phyloP scores from a whole-genome alignment of 2,329 filamentous ascomycete species.

The Calonectria montana region DNA sequence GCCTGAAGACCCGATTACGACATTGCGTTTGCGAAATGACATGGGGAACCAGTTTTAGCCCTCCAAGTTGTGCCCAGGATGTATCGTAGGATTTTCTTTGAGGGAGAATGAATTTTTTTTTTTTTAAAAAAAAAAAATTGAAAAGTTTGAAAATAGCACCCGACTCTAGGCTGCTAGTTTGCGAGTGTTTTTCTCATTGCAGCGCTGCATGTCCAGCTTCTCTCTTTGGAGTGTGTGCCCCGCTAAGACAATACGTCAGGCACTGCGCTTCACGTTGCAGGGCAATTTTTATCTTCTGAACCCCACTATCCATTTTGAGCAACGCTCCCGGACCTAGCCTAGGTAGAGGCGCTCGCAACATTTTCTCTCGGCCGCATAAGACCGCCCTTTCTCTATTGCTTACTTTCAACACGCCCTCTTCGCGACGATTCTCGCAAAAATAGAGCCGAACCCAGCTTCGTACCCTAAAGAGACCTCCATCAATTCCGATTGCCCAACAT shows the following conservation, averaged over 20 bases:
- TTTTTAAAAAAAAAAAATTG: not conserved
- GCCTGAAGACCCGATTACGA: constrained; percentile 56
- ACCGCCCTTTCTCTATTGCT: not conserved
- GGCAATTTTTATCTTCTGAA: constrained; percentile 29
- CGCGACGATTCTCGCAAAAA: not conserved
- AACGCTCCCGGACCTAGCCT: not conserved
- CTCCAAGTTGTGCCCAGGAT: not conserved
- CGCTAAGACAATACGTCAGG: constrained; percentile 38
- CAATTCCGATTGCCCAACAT: constrained; percentile 26
- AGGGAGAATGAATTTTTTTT: too few species aligned
- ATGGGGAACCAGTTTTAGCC: constrained; percentile 46
- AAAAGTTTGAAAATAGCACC: not conserved
- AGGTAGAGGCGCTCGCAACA: constrained; percentile 23
- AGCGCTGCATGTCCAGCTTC: not conserved
- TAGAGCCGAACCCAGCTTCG: not conserved
- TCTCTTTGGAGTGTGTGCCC: constrained; percentile 33
- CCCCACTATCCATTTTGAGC: constrained; percentile 38
- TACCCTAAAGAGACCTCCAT: not conserved
- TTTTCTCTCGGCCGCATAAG: constrained; percentile 33
- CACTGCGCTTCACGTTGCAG: not conserved
- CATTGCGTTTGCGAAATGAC: constrained; percentile 69
- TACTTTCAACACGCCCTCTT: not conserved
- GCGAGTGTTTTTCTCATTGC: not conserved
- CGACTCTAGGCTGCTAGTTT: not conserved
- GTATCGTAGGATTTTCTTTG: not conserved